Conservation (phyloP, 2,329 filamentous ascomycete genomes). For the Pseudocercospora macadamiae region DNA sequence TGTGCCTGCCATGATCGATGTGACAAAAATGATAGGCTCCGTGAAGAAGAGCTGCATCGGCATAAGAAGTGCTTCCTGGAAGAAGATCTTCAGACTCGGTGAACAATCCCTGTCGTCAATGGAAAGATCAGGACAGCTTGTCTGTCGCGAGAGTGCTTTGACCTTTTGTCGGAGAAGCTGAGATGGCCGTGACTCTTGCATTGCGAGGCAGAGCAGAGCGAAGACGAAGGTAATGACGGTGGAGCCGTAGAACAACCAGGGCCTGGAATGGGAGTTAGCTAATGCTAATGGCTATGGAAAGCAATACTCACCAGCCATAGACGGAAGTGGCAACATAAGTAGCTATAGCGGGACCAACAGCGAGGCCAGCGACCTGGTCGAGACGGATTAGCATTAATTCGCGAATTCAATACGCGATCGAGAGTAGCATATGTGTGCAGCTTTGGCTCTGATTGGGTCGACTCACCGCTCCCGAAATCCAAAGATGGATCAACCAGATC, state of each 20-base stretch:
- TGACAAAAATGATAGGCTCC: slow-evolving; percentile 52
- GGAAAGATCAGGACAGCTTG: slow-evolving; percentile 32
- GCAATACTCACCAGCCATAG: slow-evolving; percentile 25
- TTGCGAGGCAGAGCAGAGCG: slow-evolving; percentile 40
- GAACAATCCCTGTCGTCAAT: slow-evolving; percentile 45
- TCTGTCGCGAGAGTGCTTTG: slow-evolving; percentile 33
- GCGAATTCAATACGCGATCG: no score
- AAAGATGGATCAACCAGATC: slow-evolving; percentile 52
- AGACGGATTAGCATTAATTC: no score
- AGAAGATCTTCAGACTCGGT: slow-evolving; percentile 41
- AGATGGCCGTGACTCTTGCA: slow-evolving; percentile 52
- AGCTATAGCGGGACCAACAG: slow-evolving; percentile 50
- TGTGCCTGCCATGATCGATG: slow-evolving; percentile 48
- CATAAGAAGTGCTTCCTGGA: slow-evolving; percentile 5
- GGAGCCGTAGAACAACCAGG: slow-evolving; percentile 51
- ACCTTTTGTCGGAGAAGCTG: slow-evolving; percentile 45
- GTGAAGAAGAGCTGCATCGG: slow-evolving; percentile 44
- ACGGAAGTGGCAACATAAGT: slow-evolving; percentile 26
- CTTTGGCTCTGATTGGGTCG: not conserved
- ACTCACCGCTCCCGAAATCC: slow-evolving; percentile 45
- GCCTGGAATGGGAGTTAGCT: slow-evolving; percentile 36
- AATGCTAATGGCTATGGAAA: not conserved
- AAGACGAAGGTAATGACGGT: slow-evolving; percentile 43
- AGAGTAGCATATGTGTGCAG: not conserved
- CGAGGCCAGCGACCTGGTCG: slow-evolving; percentile 44